These are phyloP conservation scores for Oehlia diaphana DNA, from an alignment of 192 early-diverging fungal genomes.

Conservation along the genomic window DNA sequence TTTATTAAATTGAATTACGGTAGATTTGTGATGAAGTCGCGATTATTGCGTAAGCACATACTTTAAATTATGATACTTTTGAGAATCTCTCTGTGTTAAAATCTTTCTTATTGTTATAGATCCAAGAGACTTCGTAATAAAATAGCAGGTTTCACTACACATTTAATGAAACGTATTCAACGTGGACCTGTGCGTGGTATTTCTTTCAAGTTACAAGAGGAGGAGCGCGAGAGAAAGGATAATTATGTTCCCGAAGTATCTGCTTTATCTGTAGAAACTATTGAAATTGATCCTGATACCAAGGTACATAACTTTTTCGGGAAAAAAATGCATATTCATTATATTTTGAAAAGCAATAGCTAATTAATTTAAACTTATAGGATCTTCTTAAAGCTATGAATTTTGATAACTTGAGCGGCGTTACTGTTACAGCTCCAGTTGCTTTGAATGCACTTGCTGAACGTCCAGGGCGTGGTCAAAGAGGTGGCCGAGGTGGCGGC, in stretches of 20 bases:
- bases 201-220: constrained; percentile 99
- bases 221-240: constrained; percentile 99
- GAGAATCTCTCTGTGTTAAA: background rate
- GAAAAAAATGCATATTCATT: background rate
- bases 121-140: constrained; percentile 99
- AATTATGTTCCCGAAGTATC: constrained; percentile 99
- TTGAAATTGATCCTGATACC: constrained; percentile 96
- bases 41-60: constrained; percentile 68
- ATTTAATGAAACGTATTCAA: constrained; percentile 99
- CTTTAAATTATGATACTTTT: background rate
- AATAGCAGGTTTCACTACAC: constrained; percentile 99
- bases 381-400: constrained; percentile 94
- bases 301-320: constrained; percentile 48
- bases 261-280: constrained; percentile 84
- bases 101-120: background rate
- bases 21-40: constrained; percentile 75
- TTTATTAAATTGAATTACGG: background rate
- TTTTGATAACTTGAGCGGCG: constrained; percentile 89
- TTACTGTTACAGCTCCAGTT: constrained; percentile 63
- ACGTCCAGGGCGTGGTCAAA: constrained; percentile 35
- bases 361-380: constrained; percentile 40
- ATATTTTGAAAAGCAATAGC: background rate
- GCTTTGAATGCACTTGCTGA: constrained; percentile 32
- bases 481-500: background rate
- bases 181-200: constrained; percentile 98